These are phyloP conservation scores for Cercospora sp. DNA, from an alignment of 2,329 filamentous ascomycete genomes.

Conservation along the genomic window DNA sequence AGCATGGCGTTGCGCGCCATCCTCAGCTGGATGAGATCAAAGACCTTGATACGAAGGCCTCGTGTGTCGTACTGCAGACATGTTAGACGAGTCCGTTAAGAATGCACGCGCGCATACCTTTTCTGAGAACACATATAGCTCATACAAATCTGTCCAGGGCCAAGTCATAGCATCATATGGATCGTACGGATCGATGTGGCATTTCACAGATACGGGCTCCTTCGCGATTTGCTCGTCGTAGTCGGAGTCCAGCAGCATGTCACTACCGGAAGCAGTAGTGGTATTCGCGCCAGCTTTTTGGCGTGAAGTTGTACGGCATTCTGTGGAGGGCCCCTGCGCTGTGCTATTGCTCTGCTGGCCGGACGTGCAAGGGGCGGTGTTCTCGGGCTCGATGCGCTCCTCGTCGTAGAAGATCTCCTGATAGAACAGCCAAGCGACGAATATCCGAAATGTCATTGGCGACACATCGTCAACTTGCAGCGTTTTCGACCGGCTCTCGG, in stretches of 20 bases:
- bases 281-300: background rate
- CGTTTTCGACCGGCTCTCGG: background rate
- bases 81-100: background rate
- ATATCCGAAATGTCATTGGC: conserved; percentile 17
- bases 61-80: conserved; percentile 14
- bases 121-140: conserved; percentile 23
- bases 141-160: conserved; percentile 15
- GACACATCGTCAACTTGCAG: conserved; percentile 12
- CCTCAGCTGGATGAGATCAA: conserved; percentile 21
- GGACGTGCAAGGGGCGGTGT: background rate
- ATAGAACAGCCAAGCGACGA: conserved; percentile 23
- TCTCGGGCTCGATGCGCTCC: background rate
- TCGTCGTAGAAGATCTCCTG: conserved; percentile 10
- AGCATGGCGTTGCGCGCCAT: background rate
- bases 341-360: background rate
- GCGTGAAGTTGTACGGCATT: background rate
- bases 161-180: conserved; percentile 15
- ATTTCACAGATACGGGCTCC: background rate
- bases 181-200: background rate
- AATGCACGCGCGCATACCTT: background rate
- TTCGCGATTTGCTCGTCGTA: background rate
- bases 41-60: conserved; percentile 12
- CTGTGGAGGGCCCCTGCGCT: background rate
- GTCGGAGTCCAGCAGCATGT: background rate
- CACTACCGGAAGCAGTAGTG: background rate